Conservation (phyloP, 352 stramenopile species). For the Phytophthora foliorum region DNA sequence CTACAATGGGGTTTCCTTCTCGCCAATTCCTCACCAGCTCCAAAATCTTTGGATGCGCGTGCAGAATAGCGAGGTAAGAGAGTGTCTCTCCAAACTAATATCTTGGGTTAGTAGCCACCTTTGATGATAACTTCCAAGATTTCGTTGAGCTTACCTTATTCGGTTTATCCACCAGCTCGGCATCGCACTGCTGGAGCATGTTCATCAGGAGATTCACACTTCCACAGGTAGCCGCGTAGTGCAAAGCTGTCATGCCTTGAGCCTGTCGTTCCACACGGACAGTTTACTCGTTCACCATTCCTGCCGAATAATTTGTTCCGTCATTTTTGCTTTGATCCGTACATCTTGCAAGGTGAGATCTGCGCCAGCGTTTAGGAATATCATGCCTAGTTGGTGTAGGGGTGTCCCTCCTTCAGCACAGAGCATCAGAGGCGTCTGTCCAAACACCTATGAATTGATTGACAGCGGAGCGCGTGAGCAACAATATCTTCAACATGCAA, state of each 20-base stretch:
- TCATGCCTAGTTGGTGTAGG: conserved; percentile 78
- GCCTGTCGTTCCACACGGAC: conserved; percentile 35
- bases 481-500: not conserved
- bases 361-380: conserved; percentile 75
- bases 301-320: not conserved
- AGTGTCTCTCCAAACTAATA: conserved; percentile 69
- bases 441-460: conserved; percentile 62
- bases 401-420: conserved; percentile 67
- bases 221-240: conserved; percentile 69
- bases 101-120: not conserved
- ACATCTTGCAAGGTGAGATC: conserved; percentile 74
- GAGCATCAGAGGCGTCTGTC: conserved; percentile 78
- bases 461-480: not conserved
- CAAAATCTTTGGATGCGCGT: conserved; percentile 41
- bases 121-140: not conserved
- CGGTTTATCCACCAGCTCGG: conserved; percentile 59
- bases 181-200: conserved; percentile 71
- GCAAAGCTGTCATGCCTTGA: conserved; percentile 77
- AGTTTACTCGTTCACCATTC: not conserved
- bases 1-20: conserved; percentile 45
- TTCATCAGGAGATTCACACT: conserved; percentile 73
- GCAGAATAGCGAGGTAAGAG: conserved; percentile 56
- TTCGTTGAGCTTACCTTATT: conserved; percentile 54
- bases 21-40: conserved; percentile 57
- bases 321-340: not conserved